phyloP scores from a whole-genome alignment of 169 alveolate species.

The Perkinsus chesapeaki region DNA sequence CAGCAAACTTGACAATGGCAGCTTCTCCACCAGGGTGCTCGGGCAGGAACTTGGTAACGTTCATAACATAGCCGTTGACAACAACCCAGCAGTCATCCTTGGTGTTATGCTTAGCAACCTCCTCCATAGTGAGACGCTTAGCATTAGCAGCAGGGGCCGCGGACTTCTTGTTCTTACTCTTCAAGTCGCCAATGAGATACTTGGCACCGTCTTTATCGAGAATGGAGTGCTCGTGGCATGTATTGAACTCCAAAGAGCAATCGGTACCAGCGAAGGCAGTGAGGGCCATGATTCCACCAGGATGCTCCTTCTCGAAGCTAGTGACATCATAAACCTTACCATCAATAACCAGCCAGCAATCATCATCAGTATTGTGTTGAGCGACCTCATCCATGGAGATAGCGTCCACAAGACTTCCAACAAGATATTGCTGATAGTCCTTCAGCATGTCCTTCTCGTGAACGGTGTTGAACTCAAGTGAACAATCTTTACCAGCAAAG shows the following conservation, averaged over 20 bases:
- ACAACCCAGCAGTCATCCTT: constrained; percentile 51
- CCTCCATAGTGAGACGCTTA: constrained; percentile 13
- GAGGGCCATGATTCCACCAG: constrained; percentile 48
- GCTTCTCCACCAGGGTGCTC: constrained; percentile 56
- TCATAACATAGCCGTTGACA: constrained; percentile 49
- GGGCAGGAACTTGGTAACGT: constrained; percentile 45
- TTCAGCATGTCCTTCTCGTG: neutral
- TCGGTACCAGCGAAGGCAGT: neutral
- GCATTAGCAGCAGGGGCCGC: neutral
- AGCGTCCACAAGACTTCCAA: neutral
- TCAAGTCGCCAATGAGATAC: neutral
- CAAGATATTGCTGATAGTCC: neutral
- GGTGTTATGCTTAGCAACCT: constrained; percentile 30
- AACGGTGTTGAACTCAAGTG: neutral
- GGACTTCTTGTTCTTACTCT: neutral
- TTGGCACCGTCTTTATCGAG: neutral
- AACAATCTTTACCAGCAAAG: neutral
- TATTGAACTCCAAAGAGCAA: neutral
- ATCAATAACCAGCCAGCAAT: constrained; percentile 53
- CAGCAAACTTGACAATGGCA: neutral
- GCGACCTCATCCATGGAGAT: neutral
- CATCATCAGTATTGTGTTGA: constrained; percentile 7
- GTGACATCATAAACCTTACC: constrained; percentile 60
- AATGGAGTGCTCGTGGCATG: neutral
- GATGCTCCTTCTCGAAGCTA: constrained; percentile 45